Conservation (phyloP, 148 eudicot species). For the Agrostemma githago region DNA sequence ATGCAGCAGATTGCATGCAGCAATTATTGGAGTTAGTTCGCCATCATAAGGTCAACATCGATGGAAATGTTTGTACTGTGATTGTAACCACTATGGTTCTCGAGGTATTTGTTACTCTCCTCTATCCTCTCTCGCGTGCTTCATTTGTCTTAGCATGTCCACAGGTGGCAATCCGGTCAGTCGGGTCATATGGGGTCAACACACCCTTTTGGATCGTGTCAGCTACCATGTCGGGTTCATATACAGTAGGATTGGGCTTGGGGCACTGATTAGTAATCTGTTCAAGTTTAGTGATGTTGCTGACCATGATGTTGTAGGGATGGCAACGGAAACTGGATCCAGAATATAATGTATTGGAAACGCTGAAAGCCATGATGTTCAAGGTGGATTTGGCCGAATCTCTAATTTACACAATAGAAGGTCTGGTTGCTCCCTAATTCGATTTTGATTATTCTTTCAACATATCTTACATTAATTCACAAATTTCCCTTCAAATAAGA, state of each 20-base stretch:
- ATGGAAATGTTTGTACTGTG: conserved; percentile 76
- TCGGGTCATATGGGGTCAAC: too few species aligned
- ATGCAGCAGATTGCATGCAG: conserved; percentile 83
- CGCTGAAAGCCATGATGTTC: conserved; percentile 57
- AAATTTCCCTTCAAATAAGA: not conserved
- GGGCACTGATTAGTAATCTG: too few species aligned
- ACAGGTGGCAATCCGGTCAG: too few species aligned
- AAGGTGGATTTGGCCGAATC: conserved; percentile 75
- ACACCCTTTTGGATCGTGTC: too few species aligned
- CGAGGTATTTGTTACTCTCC: conserved; percentile 45
- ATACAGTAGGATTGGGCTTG: too few species aligned
- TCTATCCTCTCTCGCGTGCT: not conserved
- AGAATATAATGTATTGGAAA: conserved; percentile 55
- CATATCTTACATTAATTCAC: not conserved
- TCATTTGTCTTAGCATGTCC: not conserved
- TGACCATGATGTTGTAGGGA: conserved; percentile 35
- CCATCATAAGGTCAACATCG: conserved; percentile 69
- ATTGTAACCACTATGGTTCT: conserved; percentile 80
- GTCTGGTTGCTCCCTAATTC: conserved; percentile 59
- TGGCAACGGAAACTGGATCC: conserved; percentile 89
- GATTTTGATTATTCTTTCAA: conserved; percentile 2
- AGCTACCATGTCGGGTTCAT: too few species aligned
- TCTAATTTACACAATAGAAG: conserved; percentile 59
- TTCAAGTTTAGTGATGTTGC: not conserved
- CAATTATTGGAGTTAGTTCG: conserved; percentile 77